Evolutionary conservation across 805 yeast species (phyloP).

Genomic region (Saccharomycopsis fodiens): DNA sequence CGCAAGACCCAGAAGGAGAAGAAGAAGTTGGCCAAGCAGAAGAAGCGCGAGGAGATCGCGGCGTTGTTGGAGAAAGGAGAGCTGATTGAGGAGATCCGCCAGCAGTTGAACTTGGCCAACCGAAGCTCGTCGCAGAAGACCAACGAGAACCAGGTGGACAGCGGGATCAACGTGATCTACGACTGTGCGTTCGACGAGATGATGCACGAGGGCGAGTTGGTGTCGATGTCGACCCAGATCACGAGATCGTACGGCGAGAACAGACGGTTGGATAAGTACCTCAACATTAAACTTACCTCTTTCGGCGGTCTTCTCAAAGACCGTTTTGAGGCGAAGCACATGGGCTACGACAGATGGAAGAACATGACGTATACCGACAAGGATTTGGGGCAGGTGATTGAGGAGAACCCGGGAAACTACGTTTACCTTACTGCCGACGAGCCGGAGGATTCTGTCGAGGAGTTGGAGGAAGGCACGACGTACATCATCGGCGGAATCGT

Average conservation of each 20-base stretch:
- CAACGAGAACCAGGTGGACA: constrained; percentile 36
- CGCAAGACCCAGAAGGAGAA: constrained; percentile 46
- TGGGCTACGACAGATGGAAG: constrained; percentile 60
- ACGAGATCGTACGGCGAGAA: constrained; percentile 77
- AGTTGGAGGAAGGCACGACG: constrained; percentile 59
- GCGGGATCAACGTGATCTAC: constrained; percentile 52
- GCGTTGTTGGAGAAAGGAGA: constrained; percentile 33
- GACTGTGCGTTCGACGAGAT: constrained; percentile 90
- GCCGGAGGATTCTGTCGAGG: constrained; percentile 49
- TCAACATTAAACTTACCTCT: constrained; percentile 54
- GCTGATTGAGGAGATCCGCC: constrained; percentile 27
- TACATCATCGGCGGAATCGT: constrained; percentile 95
- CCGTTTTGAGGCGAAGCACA: constrained; percentile 59
- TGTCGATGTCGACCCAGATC: constrained; percentile 71
- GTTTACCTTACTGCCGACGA: constrained; percentile 87
- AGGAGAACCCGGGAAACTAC: constrained; percentile 26
- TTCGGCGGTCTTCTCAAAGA: constrained; percentile 58
- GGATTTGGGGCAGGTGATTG: constrained; percentile 29
- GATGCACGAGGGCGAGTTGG: constrained; percentile 68
- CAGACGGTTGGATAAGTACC: constrained; percentile 48
- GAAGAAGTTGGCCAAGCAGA: constrained; percentile 38
- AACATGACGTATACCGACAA: constrained; percentile 44
- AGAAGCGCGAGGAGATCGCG: constrained; percentile 32
- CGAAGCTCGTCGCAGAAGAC: constrained; percentile 26
- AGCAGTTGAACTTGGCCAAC: constrained; percentile 28